Conservation (phyloP, 169 alveolate genomes). For the Cryptosporidium ubiquitum region DNA sequence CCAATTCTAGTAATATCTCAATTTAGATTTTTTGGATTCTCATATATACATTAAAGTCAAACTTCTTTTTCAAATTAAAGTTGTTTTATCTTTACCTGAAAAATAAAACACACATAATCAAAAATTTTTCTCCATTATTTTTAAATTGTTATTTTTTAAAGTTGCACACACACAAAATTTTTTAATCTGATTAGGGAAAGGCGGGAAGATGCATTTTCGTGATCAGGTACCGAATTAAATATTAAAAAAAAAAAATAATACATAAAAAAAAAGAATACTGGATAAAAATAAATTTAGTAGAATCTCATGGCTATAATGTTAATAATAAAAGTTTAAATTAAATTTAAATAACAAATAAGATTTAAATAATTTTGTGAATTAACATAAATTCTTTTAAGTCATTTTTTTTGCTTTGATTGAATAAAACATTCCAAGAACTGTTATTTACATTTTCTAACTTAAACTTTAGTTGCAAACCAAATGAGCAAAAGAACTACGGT, state of each 20-base stretch:
- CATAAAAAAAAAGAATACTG: background rate
- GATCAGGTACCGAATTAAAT: background rate
- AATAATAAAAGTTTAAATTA: background rate
- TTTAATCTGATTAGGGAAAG: background rate
- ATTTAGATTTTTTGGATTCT: background rate
- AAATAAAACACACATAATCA: background rate
- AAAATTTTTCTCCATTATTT: background rate
- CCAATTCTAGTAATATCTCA: background rate
- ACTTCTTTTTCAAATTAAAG: background rate
- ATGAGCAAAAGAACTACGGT: constrained; percentile 60
- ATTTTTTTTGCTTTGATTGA: background rate
- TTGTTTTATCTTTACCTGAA: background rate
- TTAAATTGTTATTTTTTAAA: background rate
- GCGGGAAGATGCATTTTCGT: background rate
- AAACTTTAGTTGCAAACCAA: constrained; percentile 73
- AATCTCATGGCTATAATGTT: background rate
- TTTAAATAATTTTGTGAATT: background rate
- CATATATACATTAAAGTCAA: background rate
- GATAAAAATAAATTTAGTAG: background rate
- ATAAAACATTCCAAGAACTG: background rate
- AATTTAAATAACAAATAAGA: background rate
- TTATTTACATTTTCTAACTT: background rate
- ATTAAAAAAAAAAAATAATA: background rate
- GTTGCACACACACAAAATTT: constrained; percentile 5
- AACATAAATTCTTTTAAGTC: background rate